Evolutionary conservation across 225 moss, liverwort and hornwort species (phyloP).

Genomic region (Polytrichum commune): DNA sequence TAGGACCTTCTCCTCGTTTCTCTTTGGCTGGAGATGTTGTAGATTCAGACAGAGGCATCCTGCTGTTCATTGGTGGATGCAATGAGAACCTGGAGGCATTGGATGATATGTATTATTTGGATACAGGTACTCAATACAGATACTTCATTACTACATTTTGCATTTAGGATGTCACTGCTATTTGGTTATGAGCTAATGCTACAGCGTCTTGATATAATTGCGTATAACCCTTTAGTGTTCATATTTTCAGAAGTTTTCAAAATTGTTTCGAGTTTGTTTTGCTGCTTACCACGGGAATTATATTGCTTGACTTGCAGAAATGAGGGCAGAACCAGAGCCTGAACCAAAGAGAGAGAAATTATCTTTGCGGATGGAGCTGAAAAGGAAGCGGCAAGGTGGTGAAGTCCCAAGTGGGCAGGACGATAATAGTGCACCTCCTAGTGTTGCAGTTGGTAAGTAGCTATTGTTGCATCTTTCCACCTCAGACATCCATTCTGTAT

Average conservation of each 20-base stretch:
- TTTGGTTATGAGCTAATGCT: too few species aligned
- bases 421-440: constrained; percentile 41
- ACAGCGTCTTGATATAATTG: too few species aligned
- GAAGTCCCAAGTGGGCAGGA: constrained; percentile 49
- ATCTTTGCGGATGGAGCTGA: constrained; percentile 88
- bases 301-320: constrained; percentile 36
- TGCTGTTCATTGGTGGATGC: constrained; percentile 89
- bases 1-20: constrained; percentile 88
- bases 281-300: too few species aligned
- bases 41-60: constrained; percentile 72
- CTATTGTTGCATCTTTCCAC: not conserved
- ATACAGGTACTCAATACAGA: constrained; percentile 56
- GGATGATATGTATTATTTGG: constrained; percentile 94
- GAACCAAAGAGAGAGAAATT: constrained; percentile 89
- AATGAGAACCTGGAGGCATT: constrained; percentile 94
- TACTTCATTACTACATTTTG: too few species aligned
- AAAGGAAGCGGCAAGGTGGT: constrained; percentile 89
- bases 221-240: too few species aligned
- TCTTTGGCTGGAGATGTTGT: constrained; percentile 85
- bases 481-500: too few species aligned
- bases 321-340: constrained; percentile 74
- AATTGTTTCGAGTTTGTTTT: too few species aligned
- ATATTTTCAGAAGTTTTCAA: too few species aligned
- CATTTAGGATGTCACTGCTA: too few species aligned
- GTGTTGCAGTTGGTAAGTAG: constrained; percentile 58